Base-by-base conservation (phyloP, 495 filamentous ascomycete species). In the Aspergillus incahuasiensis region DNA sequence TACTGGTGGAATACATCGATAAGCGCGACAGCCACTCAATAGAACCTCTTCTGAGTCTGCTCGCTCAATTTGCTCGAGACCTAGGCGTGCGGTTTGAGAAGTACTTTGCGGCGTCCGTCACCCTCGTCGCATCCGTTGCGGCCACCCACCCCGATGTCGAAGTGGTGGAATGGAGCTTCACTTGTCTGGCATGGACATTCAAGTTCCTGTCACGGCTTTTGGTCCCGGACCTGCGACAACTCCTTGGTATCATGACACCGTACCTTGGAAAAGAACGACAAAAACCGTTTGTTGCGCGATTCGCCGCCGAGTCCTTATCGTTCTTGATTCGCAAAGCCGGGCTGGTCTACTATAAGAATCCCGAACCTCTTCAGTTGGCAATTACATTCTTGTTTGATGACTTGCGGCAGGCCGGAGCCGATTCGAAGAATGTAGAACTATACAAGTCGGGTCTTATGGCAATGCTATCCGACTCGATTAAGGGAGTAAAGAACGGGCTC, bases 131-230 rank as follows among this genome's bases (percentile, higher is more conserved):
- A 6, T 80, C 78, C 3, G 65, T 90, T 34, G 85, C 86, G 32
- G 82, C 82, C 20, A 82, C 77, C 46, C 80, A 88, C 61, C 57
- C 72, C 1, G 82, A 84, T 58, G 79, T 89, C 28, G 90, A 92
- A 59, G 89, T 90, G 15, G 86, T 95, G 34, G 91, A 99, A 74
- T 97, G 94, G 95, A 92, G 90, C 53, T 97, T 99, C 67, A 90
- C 83, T 43, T 91, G 90, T 62, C 79, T 99, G 13, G 90, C 94
- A 57, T 97, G 95, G 82, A 81, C 96, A 16, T 95, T 97, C 81
- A 99, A 97, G 65, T 97, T 95, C 62, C 81, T 99, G 18, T 92
- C 91, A 3, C 82, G 88, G 42, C 78, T 97, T 7, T 66, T 99
- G 20, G 87, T 90, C 0, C 86, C 90, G 5, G 89, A 99, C 64